Evolutionary conservation across 352 stramenopile species (phyloP).

Genomic region (Bremia lactucae): DNA sequence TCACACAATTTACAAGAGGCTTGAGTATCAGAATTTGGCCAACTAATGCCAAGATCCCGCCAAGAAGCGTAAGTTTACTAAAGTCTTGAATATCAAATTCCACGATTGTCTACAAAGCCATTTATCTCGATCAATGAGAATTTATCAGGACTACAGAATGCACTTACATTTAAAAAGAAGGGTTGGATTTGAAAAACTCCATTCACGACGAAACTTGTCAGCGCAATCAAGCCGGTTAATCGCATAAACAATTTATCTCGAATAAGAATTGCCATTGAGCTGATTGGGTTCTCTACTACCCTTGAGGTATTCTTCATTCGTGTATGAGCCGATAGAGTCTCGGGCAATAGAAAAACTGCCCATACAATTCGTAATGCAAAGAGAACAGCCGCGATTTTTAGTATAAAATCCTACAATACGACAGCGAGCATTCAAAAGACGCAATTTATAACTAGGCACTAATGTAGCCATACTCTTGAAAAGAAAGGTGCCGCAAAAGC

Average conservation of each 20-base stretch:
- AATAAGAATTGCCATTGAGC: constrained; percentile 56
- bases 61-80: constrained; percentile 44
- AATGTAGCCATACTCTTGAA: constrained; percentile 23
- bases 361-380: constrained; percentile 48
- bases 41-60: constrained; percentile 42
- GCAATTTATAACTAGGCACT: not conserved
- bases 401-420: constrained; percentile 32
- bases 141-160: constrained; percentile 3
- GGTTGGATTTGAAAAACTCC: constrained; percentile 50
- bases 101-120: constrained; percentile 34
- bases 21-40: constrained; percentile 55
- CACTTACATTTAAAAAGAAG: constrained; percentile 61
- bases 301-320: constrained; percentile 20
- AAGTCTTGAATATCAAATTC: constrained; percentile 62
- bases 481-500: constrained; percentile 51
- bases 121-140: not conserved
- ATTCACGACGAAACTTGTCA: constrained; percentile 55
- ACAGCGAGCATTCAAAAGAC: not conserved
- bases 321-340: constrained; percentile 38
- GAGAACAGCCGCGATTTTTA: constrained; percentile 33
- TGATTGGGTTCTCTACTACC: constrained; percentile 44
- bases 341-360: constrained; percentile 38
- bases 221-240: constrained; percentile 50
- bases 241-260: constrained; percentile 49
- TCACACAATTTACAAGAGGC: constrained; percentile 39